Evolutionary conservation across 73 alveolate genomes (phyloP).

Genomic region (Effrenium voratum): DNA sequence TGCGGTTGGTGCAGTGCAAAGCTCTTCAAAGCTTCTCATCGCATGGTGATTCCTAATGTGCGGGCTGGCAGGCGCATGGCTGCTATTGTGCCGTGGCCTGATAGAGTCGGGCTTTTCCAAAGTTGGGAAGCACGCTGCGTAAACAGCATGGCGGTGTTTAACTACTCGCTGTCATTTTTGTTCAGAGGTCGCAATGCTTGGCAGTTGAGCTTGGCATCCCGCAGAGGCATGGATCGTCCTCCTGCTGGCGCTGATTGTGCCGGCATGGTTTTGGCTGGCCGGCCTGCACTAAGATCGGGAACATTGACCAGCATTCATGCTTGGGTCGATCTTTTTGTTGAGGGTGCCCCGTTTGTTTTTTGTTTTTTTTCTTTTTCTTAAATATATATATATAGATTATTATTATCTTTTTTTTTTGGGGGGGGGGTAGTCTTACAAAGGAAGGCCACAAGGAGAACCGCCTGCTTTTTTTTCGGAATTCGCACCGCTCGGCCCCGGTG

Average conservation of each 20-base stretch:
- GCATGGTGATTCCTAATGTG: background rate
- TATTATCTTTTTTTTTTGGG: background rate
- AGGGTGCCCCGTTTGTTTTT: background rate
- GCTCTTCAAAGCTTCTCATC: background rate
- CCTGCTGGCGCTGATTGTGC: constrained; percentile 29
- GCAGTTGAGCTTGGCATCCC: background rate
- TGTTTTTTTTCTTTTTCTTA: too few relatives aligned
- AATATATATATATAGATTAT: too few relatives aligned
- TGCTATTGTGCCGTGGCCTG: constrained; percentile 12
- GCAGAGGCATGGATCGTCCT: constrained; percentile 54
- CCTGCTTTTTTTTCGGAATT: background rate
- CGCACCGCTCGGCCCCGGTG: background rate
- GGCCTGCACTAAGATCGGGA: background rate
- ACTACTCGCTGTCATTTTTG: background rate
- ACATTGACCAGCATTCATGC: background rate
- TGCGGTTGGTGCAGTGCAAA: background rate
- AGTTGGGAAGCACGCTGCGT: background rate
- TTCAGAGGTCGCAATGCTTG: background rate
- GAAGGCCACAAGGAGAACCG: background rate
- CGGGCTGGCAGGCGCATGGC: constrained; percentile 32
- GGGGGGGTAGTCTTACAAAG: background rate
- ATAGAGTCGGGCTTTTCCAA: background rate
- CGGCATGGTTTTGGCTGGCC: constrained; percentile 84
- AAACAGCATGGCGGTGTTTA: background rate
- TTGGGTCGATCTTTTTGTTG: background rate